These are phyloP conservation scores for Fusarium sublunatum DNA, from an alignment of 2,329 filamentous ascomycete species.

Conservation along the genomic window DNA sequence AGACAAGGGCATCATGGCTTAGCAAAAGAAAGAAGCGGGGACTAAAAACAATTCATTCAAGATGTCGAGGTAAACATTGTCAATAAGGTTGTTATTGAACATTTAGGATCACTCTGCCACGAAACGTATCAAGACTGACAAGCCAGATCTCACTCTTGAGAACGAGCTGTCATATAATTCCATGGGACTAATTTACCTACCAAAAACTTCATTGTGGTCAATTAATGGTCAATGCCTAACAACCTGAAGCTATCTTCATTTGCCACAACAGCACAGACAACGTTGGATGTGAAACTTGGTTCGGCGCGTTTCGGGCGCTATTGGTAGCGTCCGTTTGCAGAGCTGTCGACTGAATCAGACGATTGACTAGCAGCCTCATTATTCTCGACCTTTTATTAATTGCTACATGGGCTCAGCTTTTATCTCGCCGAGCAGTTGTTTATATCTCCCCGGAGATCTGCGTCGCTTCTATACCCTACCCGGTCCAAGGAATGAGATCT, in stretches of 20 bases:
- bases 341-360: not conserved
- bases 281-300: conserved; percentile 2
- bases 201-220: not conserved
- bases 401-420: no score
- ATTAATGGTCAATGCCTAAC: not conserved
- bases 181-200: no score
- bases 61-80: no score
- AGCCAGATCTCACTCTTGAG: not conserved
- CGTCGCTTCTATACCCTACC: not conserved
- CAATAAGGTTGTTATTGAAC: not conserved
- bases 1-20: not conserved
- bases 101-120: not conserved
- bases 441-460: not conserved
- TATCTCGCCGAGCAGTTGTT: no score
- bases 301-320: conserved; percentile 5
- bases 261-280: not conserved
- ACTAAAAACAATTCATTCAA: not conserved
- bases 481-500: not conserved
- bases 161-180: not conserved
- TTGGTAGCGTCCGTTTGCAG: conserved; percentile 1
- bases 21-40: not conserved
- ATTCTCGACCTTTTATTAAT: not conserved
- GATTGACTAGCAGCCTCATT: not conserved
- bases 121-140: not conserved
- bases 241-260: not conserved